Conservation (phyloP, 768 basidiomycete genomes). For the Pleurotus djamor region DNA sequence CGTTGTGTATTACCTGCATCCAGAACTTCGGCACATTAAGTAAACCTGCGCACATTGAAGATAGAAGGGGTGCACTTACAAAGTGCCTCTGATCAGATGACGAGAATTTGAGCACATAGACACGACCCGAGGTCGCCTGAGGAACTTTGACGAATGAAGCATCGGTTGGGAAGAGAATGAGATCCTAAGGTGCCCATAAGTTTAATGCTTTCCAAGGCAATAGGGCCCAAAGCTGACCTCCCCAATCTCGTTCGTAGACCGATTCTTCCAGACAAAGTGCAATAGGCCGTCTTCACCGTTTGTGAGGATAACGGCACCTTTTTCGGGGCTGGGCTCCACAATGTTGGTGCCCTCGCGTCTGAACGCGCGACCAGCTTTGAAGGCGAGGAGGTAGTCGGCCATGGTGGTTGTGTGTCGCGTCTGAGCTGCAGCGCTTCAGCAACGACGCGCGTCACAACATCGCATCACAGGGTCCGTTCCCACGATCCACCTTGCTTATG, state of each 20-base stretch:
- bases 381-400: conserved; percentile 46
- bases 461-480: not conserved
- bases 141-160: conserved; percentile 77
- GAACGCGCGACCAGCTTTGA: conserved; percentile 77
- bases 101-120: conserved; percentile 89
- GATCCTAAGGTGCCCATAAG: conserved; percentile 48
- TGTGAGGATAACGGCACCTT: conserved; percentile 70
- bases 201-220: not conserved
- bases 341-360: conserved; percentile 64
- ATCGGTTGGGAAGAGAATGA: conserved; percentile 86
- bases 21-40: conserved; percentile 59
- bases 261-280: conserved; percentile 81
- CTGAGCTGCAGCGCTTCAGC: not conserved
- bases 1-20: conserved; percentile 63
- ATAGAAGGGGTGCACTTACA: conserved; percentile 39
- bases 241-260: conserved; percentile 54
- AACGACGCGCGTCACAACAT: not conserved
- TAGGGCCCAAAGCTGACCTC: conserved; percentile 43
- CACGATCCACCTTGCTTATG: conserved; percentile 26
- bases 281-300: conserved; percentile 74
- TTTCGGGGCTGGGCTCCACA: conserved; percentile 65
- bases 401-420: conserved; percentile 13
- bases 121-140: conserved; percentile 62
- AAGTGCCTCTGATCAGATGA: conserved; percentile 90
- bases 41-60: not conserved